A percentile compares a stretch with the other conserved stretches of the same genome.
phyloP scores from a whole-genome alignment of 2,329 filamentous ascomycete genomes.

The Metarhizium robertsii region DNA sequence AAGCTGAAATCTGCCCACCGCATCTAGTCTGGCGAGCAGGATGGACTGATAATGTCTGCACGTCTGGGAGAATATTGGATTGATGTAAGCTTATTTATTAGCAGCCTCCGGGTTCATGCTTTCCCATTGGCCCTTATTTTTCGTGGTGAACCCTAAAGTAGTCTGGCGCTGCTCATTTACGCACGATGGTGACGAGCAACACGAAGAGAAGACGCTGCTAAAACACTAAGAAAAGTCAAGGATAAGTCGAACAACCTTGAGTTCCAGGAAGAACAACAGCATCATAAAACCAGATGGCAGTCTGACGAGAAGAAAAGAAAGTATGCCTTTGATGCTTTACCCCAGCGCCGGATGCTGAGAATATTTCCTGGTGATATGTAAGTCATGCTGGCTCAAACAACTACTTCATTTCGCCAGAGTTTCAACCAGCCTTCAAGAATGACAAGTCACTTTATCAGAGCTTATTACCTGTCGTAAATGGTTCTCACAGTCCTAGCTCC shows the following conservation, averaged over 20 bases:
- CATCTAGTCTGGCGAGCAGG: neutral
- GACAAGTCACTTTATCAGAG: neutral
- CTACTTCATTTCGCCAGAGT: neutral
- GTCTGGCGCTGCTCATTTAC: no score
- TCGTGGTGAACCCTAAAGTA: no score
- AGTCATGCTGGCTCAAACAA: neutral
- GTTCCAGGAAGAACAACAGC: neutral
- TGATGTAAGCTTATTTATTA: no score
- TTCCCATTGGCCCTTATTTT: no score
- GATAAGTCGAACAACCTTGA: no score
- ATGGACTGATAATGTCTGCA: no score
- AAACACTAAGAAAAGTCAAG: no score
- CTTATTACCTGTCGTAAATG: neutral
- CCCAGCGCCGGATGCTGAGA: neutral
- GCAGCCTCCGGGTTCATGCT: no score
- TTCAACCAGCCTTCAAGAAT: neutral
- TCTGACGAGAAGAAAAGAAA: neutral
- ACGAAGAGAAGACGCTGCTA: no score
- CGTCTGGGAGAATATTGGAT: no score
- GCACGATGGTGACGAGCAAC: no score
- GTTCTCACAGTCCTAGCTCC: neutral
- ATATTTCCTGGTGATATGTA: neutral
- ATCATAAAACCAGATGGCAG: neutral
- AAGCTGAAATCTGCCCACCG: neutral
- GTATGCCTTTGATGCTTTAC: neutral